phyloP scores from a whole-genome alignment of 2,329 filamentous ascomycete genomes.

The Cladosporium sp. region DNA sequence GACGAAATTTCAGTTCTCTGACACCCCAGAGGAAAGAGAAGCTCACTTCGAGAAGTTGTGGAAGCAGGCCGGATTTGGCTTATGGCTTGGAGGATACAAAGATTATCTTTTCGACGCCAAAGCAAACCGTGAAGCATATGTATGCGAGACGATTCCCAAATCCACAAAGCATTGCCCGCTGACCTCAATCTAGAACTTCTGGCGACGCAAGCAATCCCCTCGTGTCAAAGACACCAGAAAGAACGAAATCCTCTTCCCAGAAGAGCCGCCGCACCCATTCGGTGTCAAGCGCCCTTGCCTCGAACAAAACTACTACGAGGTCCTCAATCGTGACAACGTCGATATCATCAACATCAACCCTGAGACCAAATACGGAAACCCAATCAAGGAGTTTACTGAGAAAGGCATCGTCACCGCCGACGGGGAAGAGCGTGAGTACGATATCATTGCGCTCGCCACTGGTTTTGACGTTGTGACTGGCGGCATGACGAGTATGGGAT shows the following conservation, averaged over 20 bases:
- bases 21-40: slow-evolving; percentile 38
- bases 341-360: slow-evolving; percentile 39
- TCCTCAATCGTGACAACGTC: slow-evolving; percentile 40
- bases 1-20: slow-evolving; percentile 34
- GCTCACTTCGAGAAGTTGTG: slow-evolving; percentile 40
- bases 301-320: slow-evolving; percentile 45
- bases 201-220: slow-evolving; percentile 40
- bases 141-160: neutral
- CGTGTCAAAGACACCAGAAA: slow-evolving; percentile 41
- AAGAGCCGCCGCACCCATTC: slow-evolving; percentile 41
- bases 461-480: slow-evolving; percentile 45
- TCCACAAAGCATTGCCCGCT: neutral
- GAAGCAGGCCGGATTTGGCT: slow-evolving; percentile 30
- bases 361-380: slow-evolving; percentile 25
- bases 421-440: slow-evolving; percentile 35
- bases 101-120: slow-evolving; percentile 34
- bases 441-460: slow-evolving; percentile 44
- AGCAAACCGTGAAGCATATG: slow-evolving; percentile 42
- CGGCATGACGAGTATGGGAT: slow-evolving; percentile 42
- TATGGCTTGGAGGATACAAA: slow-evolving; percentile 27
- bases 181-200: slow-evolving; percentile 31
- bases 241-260: slow-evolving; percentile 43
- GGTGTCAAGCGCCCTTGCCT: slow-evolving; percentile 45
- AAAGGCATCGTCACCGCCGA: slow-evolving; percentile 39
- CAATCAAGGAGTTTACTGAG: slow-evolving; percentile 39